phyloP scores from a whole-genome alignment of 2,329 filamentous ascomycete species.

The Microdochium paspali region DNA sequence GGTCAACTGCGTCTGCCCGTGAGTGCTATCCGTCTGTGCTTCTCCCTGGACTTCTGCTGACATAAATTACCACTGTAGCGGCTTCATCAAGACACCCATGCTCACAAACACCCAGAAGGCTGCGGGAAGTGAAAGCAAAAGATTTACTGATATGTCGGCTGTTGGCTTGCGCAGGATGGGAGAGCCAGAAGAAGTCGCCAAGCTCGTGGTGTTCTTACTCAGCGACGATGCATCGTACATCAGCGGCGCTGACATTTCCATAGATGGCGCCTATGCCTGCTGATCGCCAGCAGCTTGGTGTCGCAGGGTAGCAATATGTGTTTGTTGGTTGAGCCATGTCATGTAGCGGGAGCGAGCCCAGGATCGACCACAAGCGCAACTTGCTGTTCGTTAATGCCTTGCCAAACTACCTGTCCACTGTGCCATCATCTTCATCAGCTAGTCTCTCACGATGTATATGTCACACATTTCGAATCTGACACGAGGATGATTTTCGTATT shows the following conservation, averaged over 20 bases:
- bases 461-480: no score
- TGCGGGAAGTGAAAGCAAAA: conserved; percentile 7
- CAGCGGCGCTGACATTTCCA: conserved; percentile 11
- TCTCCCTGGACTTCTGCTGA: background rate
- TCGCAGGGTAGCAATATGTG: no score
- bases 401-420: no score
- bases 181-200: conserved; percentile 20
- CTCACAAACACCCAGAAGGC: conserved; percentile 1
- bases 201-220: conserved; percentile 23
- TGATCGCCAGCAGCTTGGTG: no score
- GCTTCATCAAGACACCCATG: conserved; percentile 20
- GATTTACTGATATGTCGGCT: conserved; percentile 6
- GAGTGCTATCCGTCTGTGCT: conserved; percentile 2
- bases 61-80: conserved; percentile 4
- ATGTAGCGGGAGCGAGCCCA: no score
- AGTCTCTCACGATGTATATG: no score
- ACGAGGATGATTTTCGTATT: no score
- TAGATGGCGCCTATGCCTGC: conserved; percentile 18
- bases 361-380: no score
- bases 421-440: no score
- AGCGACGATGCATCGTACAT: conserved; percentile 19
- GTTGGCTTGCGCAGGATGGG: conserved; percentile 13
- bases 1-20: conserved; percentile 20
- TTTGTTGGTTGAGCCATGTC: no score
- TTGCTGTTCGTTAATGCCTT: no score